Conservation (phyloP, 1,284 basidiomycete genomes). For the Trametes polyzona region DNA sequence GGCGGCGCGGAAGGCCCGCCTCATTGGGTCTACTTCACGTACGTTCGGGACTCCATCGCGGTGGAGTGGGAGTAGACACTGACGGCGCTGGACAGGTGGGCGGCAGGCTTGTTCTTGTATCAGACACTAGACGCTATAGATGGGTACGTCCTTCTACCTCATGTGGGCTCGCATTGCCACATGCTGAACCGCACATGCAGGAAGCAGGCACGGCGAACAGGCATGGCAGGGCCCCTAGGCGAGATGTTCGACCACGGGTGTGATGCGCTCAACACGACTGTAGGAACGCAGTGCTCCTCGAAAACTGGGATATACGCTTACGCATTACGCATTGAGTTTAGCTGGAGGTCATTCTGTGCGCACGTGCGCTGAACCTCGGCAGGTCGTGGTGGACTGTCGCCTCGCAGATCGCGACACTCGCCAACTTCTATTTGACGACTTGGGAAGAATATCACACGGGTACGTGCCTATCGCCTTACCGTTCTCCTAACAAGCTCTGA, state of each 20-base stretch:
- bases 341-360: constrained; percentile 84
- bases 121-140: constrained; percentile 92
- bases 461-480: constrained; percentile 27
- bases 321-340: constrained; percentile 35
- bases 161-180: not conserved
- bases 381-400: constrained; percentile 96
- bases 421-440: constrained; percentile 95
- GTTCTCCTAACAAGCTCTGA: not conserved
- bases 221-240: constrained; percentile 95
- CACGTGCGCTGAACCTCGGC: constrained; percentile 89
- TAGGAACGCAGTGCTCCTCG: constrained; percentile 35
- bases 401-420: constrained; percentile 83
- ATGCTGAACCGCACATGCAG: constrained; percentile 46
- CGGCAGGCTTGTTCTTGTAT: constrained; percentile 88
- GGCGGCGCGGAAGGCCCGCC: constrained; percentile 69
- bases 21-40: constrained; percentile 88
- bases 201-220: constrained; percentile 93
- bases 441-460: constrained; percentile 99
- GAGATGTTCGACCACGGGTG: constrained; percentile 98
- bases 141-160: constrained; percentile 52
- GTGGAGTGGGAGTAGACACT: not conserved
- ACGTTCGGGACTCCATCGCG: constrained; percentile 35
- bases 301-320: too few species aligned
- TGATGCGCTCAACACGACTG: constrained; percentile 94
- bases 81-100: constrained; percentile 60